Percentiles rank a stretch among this genome's conserved stretches.
Conservation (phyloP, 2,329 filamentous ascomycete species). For the Botrytis medusae region DNA sequence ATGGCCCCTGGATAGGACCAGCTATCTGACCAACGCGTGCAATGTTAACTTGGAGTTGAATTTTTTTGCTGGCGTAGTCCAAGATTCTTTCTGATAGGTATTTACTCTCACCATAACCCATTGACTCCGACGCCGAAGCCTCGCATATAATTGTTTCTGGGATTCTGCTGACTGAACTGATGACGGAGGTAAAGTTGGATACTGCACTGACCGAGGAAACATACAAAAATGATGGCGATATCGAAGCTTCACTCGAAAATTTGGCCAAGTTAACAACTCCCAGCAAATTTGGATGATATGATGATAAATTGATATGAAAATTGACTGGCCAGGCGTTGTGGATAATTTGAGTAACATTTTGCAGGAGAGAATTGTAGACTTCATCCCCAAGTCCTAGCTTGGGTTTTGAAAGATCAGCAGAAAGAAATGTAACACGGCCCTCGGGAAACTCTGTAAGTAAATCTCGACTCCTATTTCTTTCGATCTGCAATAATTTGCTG, state of each 20-base stretch:
- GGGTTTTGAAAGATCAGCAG: background rate
- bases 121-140: background rate
- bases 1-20: background rate
- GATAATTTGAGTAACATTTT: background rate
- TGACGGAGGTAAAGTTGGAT: background rate
- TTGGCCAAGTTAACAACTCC: background rate
- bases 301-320: background rate
- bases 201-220: background rate
- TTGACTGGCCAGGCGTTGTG: background rate
- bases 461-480: background rate
- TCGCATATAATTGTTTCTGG: background rate
- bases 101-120: background rate
- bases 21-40: background rate
- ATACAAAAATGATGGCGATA: background rate
- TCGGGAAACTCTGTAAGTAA: background rate
- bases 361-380: background rate
- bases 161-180: background rate
- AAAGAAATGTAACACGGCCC: background rate
- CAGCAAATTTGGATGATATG: background rate
- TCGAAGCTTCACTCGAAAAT: background rate
- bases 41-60: background rate
- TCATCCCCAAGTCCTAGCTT: background rate
- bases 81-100: background rate
- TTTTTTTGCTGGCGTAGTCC: background rate
- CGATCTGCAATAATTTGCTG: background rate